Base-by-base conservation (phyloP, 805 yeast genomes). In the Schwanniomyces pseudopolymorphus region DNA sequence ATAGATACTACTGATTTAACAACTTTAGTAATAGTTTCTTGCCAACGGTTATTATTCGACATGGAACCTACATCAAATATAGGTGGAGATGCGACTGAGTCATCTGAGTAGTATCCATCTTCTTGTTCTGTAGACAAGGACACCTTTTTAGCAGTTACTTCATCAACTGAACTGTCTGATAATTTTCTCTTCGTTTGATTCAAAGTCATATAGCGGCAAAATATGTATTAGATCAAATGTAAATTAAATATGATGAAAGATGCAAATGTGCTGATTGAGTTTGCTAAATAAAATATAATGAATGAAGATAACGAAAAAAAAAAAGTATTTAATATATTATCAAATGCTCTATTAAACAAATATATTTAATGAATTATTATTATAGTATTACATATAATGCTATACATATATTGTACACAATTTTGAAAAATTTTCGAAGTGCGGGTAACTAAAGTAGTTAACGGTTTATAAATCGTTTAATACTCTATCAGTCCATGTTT, bases 1-100 rank as follows among this genome's bases (percentile, higher is more conserved):
- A 91, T 84, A 1, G 96, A 87, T 2, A 91, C 97, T 19, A 90
- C 97, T 5, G 89, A 80, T 51, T 84, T 80, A 33, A 90, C 95
- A 3, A 90, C 96, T 43, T 77, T 77, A 40, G 88, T 83, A 42
- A 90, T 89, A 0, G 96, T 87, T 33, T 72, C 70, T 58, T 85
- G 91, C 97, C 97, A 90, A 55, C 48, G 51, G 40, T 52, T 64
- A 47, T 53, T 58, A 36, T 47, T 42, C 10, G 21, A 27, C 8
- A 46, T 20, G 4, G 42, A 39, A 8, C 52, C 50, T 13, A 47
- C 31, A 45, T 56, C 59, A 28, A 51, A 51, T 16, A 52, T 42
- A 13, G 51, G 45, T 33, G 49, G 53, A 9, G 42, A 38, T 19
- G 9, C 24, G n/a, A 20, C 48, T 14, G 42, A 38, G 4, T 49